These are phyloP conservation scores for Podaxis sp. DNA, from an alignment of 768 basidiomycete species.

Conservation along the genomic window DNA sequence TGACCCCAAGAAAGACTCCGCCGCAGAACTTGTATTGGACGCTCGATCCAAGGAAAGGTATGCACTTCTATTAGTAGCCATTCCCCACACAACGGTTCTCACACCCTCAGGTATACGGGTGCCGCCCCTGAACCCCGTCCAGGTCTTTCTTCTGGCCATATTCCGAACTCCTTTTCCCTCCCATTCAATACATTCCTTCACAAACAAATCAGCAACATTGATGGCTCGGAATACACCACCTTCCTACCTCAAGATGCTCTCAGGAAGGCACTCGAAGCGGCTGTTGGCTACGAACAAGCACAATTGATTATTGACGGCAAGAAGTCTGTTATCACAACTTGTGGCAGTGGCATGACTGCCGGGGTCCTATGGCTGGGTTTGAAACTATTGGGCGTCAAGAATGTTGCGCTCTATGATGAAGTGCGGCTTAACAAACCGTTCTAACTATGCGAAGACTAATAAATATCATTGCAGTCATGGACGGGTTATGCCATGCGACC, in stretches of 20 bases:
- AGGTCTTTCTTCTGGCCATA: slow-evolving; percentile 87
- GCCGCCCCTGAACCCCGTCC: slow-evolving; percentile 87
- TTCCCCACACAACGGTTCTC: not conserved
- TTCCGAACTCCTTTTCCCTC: slow-evolving; percentile 81
- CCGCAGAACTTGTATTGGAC: slow-evolving; percentile 78
- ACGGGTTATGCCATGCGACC: slow-evolving; percentile 84
- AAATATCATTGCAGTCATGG: slow-evolving; percentile 68
- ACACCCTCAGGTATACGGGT: slow-evolving; percentile 69
- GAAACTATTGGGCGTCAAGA: slow-evolving; percentile 60
- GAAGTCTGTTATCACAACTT: slow-evolving; percentile 67
- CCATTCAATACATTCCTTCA: slow-evolving; percentile 79
- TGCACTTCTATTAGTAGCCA: slow-evolving; percentile 17
- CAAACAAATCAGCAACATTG: slow-evolving; percentile 33
- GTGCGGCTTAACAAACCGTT: slow-evolving; percentile 37
- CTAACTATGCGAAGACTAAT: slow-evolving; percentile 13
- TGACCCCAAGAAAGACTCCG: slow-evolving; percentile 40
- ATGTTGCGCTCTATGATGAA: slow-evolving; percentile 89
- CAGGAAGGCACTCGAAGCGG: slow-evolving; percentile 54
- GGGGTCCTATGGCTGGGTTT: slow-evolving; percentile 93
- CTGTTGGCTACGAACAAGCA: slow-evolving; percentile 58
- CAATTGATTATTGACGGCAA: slow-evolving; percentile 61
- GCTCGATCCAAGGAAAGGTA: slow-evolving; percentile 84
- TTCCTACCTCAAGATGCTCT: slow-evolving; percentile 61
- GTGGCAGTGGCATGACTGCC: slow-evolving; percentile 99
- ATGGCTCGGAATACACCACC: slow-evolving; percentile 54